Conservation (phyloP, 345 rosid species). For the Geranium brycei region DNA sequence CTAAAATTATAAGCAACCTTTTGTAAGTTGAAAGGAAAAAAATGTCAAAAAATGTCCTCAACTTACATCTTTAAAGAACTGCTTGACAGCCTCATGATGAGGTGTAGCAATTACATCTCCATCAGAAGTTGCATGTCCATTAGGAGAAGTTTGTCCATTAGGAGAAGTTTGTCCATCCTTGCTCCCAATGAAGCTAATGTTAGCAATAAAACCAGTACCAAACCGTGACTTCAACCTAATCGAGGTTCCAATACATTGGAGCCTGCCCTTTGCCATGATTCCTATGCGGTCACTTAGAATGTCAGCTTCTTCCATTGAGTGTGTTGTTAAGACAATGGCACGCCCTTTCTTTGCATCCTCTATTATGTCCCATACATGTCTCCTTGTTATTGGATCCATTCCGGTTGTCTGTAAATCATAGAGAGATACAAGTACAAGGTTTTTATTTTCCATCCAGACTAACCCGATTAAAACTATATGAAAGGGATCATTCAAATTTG, state of each 20-base stretch:
- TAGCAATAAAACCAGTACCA: conserved; percentile 80
- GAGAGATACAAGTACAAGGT: background rate
- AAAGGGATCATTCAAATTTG: background rate
- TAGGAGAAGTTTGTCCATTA: background rate
- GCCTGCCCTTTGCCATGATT: conserved; percentile 92
- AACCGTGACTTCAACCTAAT: conserved; percentile 80
- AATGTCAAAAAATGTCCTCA: background rate
- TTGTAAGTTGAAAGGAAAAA: background rate
- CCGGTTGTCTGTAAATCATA: conserved; percentile 59
- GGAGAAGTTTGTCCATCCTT: conserved; percentile 25
- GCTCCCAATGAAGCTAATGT: conserved; percentile 51
- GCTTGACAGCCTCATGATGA: conserved; percentile 40
- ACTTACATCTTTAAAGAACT: conserved; percentile 65
- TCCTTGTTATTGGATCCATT: conserved; percentile 88
- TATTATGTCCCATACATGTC: conserved; percentile 92
- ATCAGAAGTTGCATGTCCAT: conserved; percentile 14
- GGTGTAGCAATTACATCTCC: conserved; percentile 20
- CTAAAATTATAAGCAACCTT: conserved; percentile 9
- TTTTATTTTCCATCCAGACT: background rate
- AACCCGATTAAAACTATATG: background rate
- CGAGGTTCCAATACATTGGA: conserved; percentile 78
- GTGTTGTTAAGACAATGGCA: conserved; percentile 73
- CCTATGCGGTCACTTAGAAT: conserved; percentile 79
- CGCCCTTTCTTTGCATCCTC: conserved; percentile 74
- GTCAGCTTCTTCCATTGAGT: conserved; percentile 96